These are phyloP conservation scores for Tripterygium wilfordii DNA, from an alignment of 177 flowering plant species.

Conservation along the genomic window DNA sequence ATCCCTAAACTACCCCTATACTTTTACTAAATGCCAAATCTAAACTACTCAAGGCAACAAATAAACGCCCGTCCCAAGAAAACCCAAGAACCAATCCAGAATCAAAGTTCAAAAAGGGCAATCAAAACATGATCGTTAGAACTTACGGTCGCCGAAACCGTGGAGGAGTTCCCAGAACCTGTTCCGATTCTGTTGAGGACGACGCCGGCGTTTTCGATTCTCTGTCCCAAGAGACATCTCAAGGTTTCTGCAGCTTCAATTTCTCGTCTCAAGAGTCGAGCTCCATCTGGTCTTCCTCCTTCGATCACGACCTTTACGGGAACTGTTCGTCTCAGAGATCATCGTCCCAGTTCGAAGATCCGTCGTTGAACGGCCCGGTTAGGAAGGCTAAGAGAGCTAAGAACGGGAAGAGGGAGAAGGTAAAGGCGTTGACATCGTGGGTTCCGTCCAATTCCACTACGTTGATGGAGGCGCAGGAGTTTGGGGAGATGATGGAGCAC, in stretches of 20 bases:
- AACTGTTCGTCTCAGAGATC: constrained; percentile 6
- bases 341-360: too few relatives aligned
- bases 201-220: too few relatives aligned
- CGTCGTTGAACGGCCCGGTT: constrained; percentile 21
- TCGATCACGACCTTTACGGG: constrained; percentile 14
- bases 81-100: too few relatives aligned
- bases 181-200: constrained; percentile 32
- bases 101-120: too few relatives aligned
- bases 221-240: constrained; percentile 43
- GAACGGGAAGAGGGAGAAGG: too few relatives aligned
- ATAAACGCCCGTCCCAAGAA: constrained; percentile 4
- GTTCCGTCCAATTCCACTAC: too few relatives aligned
- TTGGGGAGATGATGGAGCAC: constrained; percentile 98
- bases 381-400: constrained; percentile 61
- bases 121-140: constrained; percentile 73
- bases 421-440: too few relatives aligned
- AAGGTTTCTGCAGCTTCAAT: constrained; percentile 37
- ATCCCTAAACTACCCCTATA: too few relatives aligned
- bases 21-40: too few relatives aligned
- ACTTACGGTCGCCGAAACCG: constrained; percentile 77
- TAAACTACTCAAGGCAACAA: too few relatives aligned
- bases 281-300: constrained; percentile 18
- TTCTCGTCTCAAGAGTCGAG: constrained; percentile 62
- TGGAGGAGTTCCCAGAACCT: constrained; percentile 24
- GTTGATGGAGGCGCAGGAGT: constrained; percentile 95